Base-by-base conservation (phyloP, 1,284 basidiomycete genomes). In the Coriolopsis trogii region DNA sequence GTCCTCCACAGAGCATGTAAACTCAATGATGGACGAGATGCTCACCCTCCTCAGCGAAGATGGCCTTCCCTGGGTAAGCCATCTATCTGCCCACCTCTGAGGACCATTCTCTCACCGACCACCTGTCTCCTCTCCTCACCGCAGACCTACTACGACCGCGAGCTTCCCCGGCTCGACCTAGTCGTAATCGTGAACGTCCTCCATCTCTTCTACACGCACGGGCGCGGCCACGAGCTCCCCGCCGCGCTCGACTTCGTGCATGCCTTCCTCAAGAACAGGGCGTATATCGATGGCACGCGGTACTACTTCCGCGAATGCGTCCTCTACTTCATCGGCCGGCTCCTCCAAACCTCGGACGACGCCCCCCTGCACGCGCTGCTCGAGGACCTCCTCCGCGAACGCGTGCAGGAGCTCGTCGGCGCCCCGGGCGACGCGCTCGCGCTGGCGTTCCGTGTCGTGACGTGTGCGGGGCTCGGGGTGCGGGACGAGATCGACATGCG, bases 261-360 rank as follows among this genome's bases (percentile, higher is more conserved):
- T 38, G 66, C 72, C 34, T 71, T 79, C 21, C 69, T 82, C 21
- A 51, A 66, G 15, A 73, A 80, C 60, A 70, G 75, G 20, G 78
- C 76, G 2, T 80, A 80, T 58, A 58, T 74, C 25, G 71, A 76
- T 18, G 79, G 80, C 4, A 79, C 79, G 13, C 69, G 75, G 23
- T 81, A 82, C 62, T 81, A 82, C 56, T 68, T 70, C 18, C 72
- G 70, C 1, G 79, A 80, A 57, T 70, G 68, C 51, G 79, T 80
- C 60, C 69, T 81, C 10, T 80, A 67, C 59, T 80, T 80, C 66
- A 61, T 78, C 42, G 63, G 67, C 42, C 75, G 79, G 12, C 70
- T 81, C 5, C 67, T 80, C 13, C 50, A 66, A 15, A 63, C 51
- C 5, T 68, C 70, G 3, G 58, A 58, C 23, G 70, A 74, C 56